Base-by-base conservation (phyloP, 139 green algal species). In the Helicosporidium sp. region DNA sequence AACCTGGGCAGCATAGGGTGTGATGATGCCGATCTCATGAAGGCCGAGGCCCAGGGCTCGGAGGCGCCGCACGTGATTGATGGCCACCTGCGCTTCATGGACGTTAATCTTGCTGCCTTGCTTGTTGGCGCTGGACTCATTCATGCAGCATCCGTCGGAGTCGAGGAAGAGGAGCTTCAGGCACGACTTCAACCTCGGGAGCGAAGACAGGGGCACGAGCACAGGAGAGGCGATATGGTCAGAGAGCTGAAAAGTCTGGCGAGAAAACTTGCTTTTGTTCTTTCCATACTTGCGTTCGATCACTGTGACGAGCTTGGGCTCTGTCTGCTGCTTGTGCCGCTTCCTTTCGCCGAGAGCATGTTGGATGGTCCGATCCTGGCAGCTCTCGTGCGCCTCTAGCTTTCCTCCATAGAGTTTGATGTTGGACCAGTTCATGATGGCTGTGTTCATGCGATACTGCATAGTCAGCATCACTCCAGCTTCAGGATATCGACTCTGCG, bases 1-100 rank as follows among this genome's bases (percentile, higher is more conserved):
- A 7, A 93, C 84, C 74, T 97, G 87, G 0, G 77, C 87, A 40
- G 70, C 83, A 73, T 98, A 98, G 0, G 89, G 89, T 1, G 89
- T 93, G 55, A 98, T 96, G 49, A 98, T 52, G 6, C 89, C 89
- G 26, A 98, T 87, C 42, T 80, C 58, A 2, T 36, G n/a, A 0
- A 65, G 20, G 0, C 37, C 15, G 2, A 96, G 39, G 18, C 88
- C 88, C 1, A 64, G 63, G 2, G 50, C 51, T 18, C 92, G 13
- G 45, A 97, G 63, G n/a, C 54, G 49, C 22, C 35, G 7, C 27
- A 84, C 79, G 42, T 93, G 75, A 17, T 65, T 64, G 52, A 93
- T 73, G 19, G 80, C 81, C 17, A 73, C 69, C 47, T 55, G 20
- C 5, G 75, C 75, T 47, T 84, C 75, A 31, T 64, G 70, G 10